Evolutionary conservation across 2,329 filamentous ascomycete genomes (phyloP), one percentile per base, ranked within the genome.

Genomic region (Aspergillus vadensis): DNA sequence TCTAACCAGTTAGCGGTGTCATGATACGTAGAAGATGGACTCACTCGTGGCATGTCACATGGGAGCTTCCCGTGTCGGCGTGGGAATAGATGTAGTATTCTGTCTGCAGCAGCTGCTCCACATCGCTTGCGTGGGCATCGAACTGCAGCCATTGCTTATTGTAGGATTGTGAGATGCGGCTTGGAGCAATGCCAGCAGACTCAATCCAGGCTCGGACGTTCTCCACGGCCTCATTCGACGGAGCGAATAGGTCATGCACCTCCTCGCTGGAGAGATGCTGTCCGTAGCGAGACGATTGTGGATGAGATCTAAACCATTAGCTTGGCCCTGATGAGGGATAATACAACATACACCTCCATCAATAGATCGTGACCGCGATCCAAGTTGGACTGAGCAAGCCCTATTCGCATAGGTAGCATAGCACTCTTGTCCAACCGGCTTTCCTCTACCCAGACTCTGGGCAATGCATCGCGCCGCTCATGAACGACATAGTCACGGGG

Each of bases 131-230:
- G 7, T 81, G 82, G 5, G 82, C 82, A 56, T 85, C 78, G 66
- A 87, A 85, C 15, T 78, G 74, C 19, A 86, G 68, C 82, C 84
- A 86, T 51, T 80, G 81, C 56, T 81, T 78, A 17, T 81, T 81
- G 38, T 77, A 75, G 0, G 84, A 83, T 50, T 84, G 78, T 30
- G 73, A 74, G 48, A 87, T 77, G 4, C 83, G 78, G 4, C 76
- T 73, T 2, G 72, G 69, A n/a, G 77, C 67, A 50, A 88, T 83
- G 8, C 85, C 86, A 17, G 81, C 79, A 6, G 73, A 70, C 21
- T 77, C 71, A 14, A 88, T 77, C 85, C 86, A 88, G 10, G 75
- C 63, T 65, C 80, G 79, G 32, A 87, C 82, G 2, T 78, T 73
- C n/a, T 80, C 75, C 2, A 86, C 79, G 3, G 82, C 75, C 39